These are phyloP conservation scores for Pestalotiopsis sp. DNA, from an alignment of 2,329 filamentous ascomycete species.

Conservation along the genomic window DNA sequence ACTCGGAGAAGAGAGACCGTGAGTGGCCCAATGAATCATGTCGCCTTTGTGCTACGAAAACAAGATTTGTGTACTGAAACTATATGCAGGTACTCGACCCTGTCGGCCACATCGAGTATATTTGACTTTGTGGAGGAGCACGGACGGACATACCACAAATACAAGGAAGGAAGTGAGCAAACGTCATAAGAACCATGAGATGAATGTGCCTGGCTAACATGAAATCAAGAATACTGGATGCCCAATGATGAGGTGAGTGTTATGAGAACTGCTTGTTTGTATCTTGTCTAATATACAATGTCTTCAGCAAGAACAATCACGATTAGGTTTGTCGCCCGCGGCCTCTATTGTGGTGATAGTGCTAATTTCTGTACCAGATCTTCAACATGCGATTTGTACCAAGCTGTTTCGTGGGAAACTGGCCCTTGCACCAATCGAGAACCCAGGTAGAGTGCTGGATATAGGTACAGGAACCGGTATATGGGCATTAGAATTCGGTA, in stretches of 20 bases:
- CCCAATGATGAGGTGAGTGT: slow-evolving; percentile 25
- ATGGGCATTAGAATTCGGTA: slow-evolving; percentile 13
- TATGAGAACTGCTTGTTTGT: accelerated
- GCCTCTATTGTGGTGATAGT: background rate
- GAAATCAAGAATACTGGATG: slow-evolving; percentile 24
- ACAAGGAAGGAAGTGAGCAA: slow-evolving; percentile 28
- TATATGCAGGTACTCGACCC: slow-evolving; percentile 20
- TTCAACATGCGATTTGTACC: background rate
- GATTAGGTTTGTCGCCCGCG: background rate
- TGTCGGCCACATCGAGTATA: slow-evolving; percentile 24
- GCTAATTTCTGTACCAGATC: background rate
- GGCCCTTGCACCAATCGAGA: slow-evolving; percentile 21
- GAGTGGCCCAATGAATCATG: background rate
- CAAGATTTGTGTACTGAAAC: background rate
- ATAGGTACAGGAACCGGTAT: slow-evolving; percentile 30
- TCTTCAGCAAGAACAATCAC: slow-evolving; percentile 5
- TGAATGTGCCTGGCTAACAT: background rate
- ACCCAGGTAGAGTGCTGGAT: slow-evolving; percentile 26
- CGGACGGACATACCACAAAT: slow-evolving; percentile 27
- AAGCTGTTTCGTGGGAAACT: slow-evolving; percentile 14
- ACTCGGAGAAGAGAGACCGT: background rate
- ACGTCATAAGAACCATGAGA: background rate
- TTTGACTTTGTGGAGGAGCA: slow-evolving; percentile 26
- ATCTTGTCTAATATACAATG: background rate
- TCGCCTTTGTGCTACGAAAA: background rate